A percentile compares a stretch with the other conserved stretches of the same genome.
phyloP scores from a whole-genome alignment of 1,284 basidiomycete species.

The Leccinum variabile region DNA sequence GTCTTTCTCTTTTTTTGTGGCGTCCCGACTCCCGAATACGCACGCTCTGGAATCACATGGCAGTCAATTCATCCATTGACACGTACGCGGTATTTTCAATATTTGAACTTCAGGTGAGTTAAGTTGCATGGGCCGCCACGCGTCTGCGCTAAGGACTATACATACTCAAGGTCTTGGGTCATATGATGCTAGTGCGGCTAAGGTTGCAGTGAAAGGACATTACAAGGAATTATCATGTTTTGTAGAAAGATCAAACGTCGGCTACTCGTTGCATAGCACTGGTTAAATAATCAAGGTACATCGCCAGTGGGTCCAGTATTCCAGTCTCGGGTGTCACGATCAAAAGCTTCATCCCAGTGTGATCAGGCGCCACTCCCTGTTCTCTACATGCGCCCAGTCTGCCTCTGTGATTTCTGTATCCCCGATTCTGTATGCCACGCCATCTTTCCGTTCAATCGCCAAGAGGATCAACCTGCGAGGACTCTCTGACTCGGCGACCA shows the following conservation, averaged over 20 bases:
- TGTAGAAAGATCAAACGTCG: background rate
- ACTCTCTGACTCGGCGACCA: conserved; percentile 10
- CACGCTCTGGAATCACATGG: background rate
- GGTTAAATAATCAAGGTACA: too few relatives aligned
- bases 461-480: conserved; percentile 5
- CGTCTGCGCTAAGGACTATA: too few relatives aligned
- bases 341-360: conserved; percentile 12
- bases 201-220: too few relatives aligned
- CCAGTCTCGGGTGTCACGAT: background rate
- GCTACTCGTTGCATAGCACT: background rate
- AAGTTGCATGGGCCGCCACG: background rate
- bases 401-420: background rate
- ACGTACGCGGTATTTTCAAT: too few relatives aligned
- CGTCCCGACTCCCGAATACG: too few relatives aligned
- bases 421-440: conserved; percentile 19
- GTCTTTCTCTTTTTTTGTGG: too few relatives aligned
- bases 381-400: conserved; percentile 14
- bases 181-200: too few relatives aligned
- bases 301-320: background rate
- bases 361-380: conserved; percentile 22
- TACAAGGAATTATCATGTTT: background rate
- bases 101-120: background rate
- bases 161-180: too few relatives aligned
- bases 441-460: conserved; percentile 22
- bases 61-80: background rate